A percentile compares a stretch with the other conserved stretches of the same genome.
phyloP scores from a whole-genome alignment of 2,329 filamentous ascomycete species.

The Pestalotiopsis sp. region DNA sequence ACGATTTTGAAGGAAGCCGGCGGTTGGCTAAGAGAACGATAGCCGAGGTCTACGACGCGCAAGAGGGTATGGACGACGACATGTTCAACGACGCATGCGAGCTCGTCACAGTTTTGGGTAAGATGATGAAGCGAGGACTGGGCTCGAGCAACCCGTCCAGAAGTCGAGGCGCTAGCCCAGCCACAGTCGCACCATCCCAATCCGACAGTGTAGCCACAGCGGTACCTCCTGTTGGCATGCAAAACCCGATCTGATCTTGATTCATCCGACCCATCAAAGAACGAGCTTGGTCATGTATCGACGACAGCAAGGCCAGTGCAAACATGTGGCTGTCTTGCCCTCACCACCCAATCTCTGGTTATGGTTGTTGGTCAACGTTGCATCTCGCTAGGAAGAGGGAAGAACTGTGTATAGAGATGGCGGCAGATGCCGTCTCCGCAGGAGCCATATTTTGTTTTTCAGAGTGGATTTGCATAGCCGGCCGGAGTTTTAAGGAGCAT shows the following conservation, averaged over 20 bases:
- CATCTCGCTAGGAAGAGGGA: background rate
- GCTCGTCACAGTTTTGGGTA: conserved; percentile 80
- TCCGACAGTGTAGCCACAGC: conserved; percentile 19
- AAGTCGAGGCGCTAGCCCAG: conserved; percentile 16
- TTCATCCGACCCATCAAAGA: background rate
- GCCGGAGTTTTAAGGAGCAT: conserved; percentile 1
- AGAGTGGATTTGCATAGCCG: background rate
- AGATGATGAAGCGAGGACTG: conserved; percentile 80
- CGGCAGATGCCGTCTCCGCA: background rate
- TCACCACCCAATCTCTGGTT: background rate
- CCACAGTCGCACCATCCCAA: conserved; percentile 18
- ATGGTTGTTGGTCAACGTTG: background rate
- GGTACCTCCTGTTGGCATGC: conserved; percentile 22
- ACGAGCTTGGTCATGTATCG: background rate
- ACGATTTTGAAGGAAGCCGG: conserved; percentile 76
- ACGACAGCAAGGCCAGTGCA: background rate
- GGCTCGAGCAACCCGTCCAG: conserved; percentile 27
- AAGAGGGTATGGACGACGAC: conserved; percentile 91
- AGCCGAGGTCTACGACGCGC: conserved; percentile 85
- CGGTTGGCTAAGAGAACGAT: conserved; percentile 80
- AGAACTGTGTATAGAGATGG: background rate
- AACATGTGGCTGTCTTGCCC: background rate
- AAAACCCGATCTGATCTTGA: conserved; percentile 21
- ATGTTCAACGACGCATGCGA: conserved; percentile 92
- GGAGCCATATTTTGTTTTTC: background rate